Evolutionary conservation across 371 early-diverging fungal genomes (phyloP), one percentile per base, ranked within the genome.

Genomic region (Mortierella sp.): DNA sequence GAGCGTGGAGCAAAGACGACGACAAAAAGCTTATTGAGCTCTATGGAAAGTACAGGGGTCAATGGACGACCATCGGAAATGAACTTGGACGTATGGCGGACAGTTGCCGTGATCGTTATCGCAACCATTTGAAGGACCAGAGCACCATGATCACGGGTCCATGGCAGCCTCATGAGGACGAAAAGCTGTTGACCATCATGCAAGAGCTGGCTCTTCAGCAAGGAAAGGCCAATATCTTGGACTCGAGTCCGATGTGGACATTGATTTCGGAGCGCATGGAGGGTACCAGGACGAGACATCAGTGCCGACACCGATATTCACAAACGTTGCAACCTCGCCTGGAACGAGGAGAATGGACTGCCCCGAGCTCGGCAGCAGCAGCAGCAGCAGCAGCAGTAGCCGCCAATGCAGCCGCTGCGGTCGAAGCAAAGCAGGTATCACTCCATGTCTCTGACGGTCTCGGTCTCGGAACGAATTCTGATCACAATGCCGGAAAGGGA

Each of bases 291-390:
- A 55, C 71, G 27, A 58, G 78, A 54, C 78, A 70, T 48, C 71
- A 70, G 43, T 70, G 70, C 55, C 65, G 76, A 6, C 76, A 76
- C 54, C 76, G 76, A 27, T 76, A 64, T 38, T 76, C 76, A 6
- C 76, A 76, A 46, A 76, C 76, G 3, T 38, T 76, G 21, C 76
- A 76, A 58, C 76, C 76, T 24, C 70, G 76, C 12, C 66, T 76
- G 30, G 76, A 76, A 45, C 61, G 76, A n/a, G 76, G 76, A 31
- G 76, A 76, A 34, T 76, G 76, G 76, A 76, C 76, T 7, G 76
- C 65, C 2, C 76, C 76, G 6, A 76, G 76, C 31, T 65, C 70
- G 2, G 70, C 65, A 34, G 76, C 76, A 16, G 76, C 76, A 5
- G 66, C 61, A 0, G 76, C 76, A 2, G 76, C 76, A 6, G 76